phyloP scores from a whole-genome alignment of 192 early-diverging fungal genomes.

The Backusella tuberculispora region DNA sequence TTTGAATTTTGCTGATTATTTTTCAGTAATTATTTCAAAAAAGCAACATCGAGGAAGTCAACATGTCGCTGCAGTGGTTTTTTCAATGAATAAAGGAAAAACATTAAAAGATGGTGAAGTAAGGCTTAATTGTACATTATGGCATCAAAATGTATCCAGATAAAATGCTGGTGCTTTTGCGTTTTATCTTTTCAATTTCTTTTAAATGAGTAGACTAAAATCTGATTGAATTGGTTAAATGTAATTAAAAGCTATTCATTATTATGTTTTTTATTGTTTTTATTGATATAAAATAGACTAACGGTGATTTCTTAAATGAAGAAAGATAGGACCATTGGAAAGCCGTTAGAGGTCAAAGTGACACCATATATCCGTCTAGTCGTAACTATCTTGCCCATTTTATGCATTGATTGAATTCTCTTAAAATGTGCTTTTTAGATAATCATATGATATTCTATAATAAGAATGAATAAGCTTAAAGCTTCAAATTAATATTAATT shows the following conservation, averaged over 20 bases:
- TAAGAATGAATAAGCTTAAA: too few species aligned
- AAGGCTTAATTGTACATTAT: neutral
- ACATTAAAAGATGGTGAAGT: neutral
- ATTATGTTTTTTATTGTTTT: neutral
- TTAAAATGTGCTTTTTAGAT: too few species aligned
- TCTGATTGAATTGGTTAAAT: too few species aligned
- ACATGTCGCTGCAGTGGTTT: neutral
- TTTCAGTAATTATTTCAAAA: neutral
- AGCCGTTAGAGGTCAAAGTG: neutral
- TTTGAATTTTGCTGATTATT: neutral
- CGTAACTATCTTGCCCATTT: too few species aligned
- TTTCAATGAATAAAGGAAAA: neutral
- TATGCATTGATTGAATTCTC: too few species aligned
- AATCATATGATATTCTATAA: too few species aligned
- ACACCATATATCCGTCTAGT: too few species aligned
- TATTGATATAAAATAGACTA: neutral
- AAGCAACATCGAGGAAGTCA: too few species aligned
- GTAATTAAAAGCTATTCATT: too few species aligned
- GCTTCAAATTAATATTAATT: too few species aligned
- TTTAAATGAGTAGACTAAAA: neutral
- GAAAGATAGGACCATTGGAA: neutral
- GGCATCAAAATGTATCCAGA: neutral
- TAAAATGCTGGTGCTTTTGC: neutral
- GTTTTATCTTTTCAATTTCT: neutral
- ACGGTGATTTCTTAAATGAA: neutral